Conservation (phyloP, 2,329 filamentous ascomycete genomes). For the Scedosporium apiospermum region DNA sequence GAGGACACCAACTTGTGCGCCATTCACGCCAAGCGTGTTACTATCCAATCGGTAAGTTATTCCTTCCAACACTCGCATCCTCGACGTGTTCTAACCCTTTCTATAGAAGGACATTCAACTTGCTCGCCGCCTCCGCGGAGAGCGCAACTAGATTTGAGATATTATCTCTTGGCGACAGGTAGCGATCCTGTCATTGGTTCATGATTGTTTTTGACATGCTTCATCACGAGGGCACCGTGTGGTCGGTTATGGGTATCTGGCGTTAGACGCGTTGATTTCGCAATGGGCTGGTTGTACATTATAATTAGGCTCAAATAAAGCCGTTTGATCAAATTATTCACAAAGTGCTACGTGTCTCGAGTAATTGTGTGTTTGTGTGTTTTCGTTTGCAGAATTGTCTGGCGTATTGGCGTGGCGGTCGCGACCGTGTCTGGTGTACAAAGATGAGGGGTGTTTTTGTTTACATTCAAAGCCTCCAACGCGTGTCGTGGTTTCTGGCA, state of each 20-base stretch:
- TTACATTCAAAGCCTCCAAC: too few species aligned
- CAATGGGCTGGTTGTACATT: slow-evolving; percentile 6
- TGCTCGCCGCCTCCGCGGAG: slow-evolving; percentile 86
- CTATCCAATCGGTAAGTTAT: slow-evolving; percentile 60
- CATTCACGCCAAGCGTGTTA: slow-evolving; percentile 98
- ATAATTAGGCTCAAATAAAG: background rate
- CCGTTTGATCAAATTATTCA: background rate
- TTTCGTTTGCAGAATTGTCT: too few species aligned
- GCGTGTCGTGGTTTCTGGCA: too few species aligned
- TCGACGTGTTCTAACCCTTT: slow-evolving; percentile 1
- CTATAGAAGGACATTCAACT: slow-evolving; percentile 82
- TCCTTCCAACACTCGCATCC: too few species aligned
- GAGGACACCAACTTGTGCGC: slow-evolving; percentile 98
- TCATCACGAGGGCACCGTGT: slow-evolving; percentile 4
- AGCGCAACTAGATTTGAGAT: slow-evolving; percentile 61
- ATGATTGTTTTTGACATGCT: slow-evolving; percentile 3
- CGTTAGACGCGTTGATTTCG: slow-evolving; percentile 5
- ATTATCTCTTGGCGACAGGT: background rate
- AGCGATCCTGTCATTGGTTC: background rate
- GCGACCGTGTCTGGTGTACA: too few species aligned
- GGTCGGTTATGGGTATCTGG: slow-evolving; percentile 3
- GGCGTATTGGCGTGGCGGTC: too few species aligned
- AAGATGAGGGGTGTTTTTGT: too few species aligned
- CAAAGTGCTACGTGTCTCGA: background rate
- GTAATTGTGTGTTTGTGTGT: too few species aligned